Evolutionary conservation across 768 basidiomycete species (phyloP).

Genomic region (Auriscalpium microsporum): DNA sequence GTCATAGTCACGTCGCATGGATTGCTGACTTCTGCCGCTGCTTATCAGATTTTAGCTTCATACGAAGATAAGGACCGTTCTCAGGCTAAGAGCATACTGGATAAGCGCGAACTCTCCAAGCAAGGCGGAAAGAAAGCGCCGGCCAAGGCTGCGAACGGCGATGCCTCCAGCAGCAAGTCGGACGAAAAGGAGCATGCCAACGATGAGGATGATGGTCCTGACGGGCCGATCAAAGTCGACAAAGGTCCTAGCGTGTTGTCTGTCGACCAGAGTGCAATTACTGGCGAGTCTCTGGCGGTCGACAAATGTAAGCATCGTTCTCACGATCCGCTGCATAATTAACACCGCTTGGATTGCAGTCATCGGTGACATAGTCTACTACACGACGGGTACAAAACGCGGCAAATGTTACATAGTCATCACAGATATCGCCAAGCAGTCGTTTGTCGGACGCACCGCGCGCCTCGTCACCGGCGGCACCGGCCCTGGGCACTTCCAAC

Average conservation of each 20-base stretch:
- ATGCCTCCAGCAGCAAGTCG: not conserved
- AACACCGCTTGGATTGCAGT: not conserved
- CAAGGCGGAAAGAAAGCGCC: not conserved
- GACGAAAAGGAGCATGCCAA: conserved; percentile 4
- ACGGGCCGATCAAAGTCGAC: conserved; percentile 16
- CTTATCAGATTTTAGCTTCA: conserved; percentile 28
- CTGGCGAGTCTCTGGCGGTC: conserved; percentile 38
- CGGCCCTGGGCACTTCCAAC: conserved; percentile 38
- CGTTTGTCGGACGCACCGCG: conserved; percentile 40
- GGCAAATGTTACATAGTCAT: conserved; percentile 32
- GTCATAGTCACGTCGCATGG: not conserved
- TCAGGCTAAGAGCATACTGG: conserved; percentile 23
- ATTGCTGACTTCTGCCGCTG: not conserved
- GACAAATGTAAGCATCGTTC: conserved; percentile 27
- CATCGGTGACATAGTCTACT: conserved; percentile 34
- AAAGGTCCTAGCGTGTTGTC: conserved; percentile 34
- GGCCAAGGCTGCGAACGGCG: not conserved
- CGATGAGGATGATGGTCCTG: conserved; percentile 5
- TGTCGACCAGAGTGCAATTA: conserved; percentile 39
- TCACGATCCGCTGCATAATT: not conserved
- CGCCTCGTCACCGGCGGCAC: conserved; percentile 31
- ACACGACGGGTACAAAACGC: conserved; percentile 30
- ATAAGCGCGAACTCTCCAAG: conserved; percentile 9
- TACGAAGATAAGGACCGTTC: conserved; percentile 31
- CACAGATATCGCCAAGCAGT: conserved; percentile 27